Conservation (phyloP, 1,284 basidiomycete genomes). For the Malassezia arunalokei region DNA sequence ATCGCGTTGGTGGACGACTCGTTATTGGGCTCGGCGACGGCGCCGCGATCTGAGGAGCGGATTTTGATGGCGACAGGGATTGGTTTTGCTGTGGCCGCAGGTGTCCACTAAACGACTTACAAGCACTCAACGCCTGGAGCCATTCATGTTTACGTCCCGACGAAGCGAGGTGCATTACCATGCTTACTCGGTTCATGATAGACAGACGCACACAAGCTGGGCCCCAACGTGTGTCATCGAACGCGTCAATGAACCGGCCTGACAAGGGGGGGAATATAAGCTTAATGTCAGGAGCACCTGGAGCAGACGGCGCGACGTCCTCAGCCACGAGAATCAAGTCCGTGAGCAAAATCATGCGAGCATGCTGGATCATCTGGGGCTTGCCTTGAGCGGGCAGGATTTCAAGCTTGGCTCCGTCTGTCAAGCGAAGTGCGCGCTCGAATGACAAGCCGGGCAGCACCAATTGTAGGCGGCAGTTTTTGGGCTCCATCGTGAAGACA, state of each 20-base stretch:
- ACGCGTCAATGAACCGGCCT: conserved; percentile 55
- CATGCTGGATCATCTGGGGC: neutral
- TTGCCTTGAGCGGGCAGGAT: neutral
- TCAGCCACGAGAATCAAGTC: conserved; percentile 72
- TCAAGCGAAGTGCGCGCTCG: conserved; percentile 64
- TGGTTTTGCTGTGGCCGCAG: neutral
- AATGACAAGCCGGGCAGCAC: conserved; percentile 67
- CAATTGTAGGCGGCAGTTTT: conserved; percentile 80
- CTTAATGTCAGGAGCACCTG: conserved; percentile 61
- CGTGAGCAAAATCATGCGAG: conserved; percentile 73
- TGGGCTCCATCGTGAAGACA: conserved; percentile 88
- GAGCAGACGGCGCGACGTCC: conserved; percentile 26
- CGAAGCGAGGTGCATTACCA: conserved; percentile 55
- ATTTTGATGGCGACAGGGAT: too few species aligned
- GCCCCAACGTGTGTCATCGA: conserved; percentile 53
- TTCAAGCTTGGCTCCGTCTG: conserved; percentile 49
- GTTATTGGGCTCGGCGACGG: neutral
- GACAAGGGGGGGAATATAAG: conserved; percentile 88
- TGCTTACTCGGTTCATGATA: conserved; percentile 76
- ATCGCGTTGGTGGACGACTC: neutral
- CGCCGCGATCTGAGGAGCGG: too few species aligned
- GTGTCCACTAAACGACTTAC: conserved; percentile 62
- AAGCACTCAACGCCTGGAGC: conserved; percentile 65
- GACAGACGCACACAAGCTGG: conserved; percentile 62
- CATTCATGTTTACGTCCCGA: conserved; percentile 59